A percentile compares a stretch with the other conserved stretches of the same genome.
phyloP scores from a whole-genome alignment of 2,329 filamentous ascomycete species.

The Davidsoniella neocaledoniae region DNA sequence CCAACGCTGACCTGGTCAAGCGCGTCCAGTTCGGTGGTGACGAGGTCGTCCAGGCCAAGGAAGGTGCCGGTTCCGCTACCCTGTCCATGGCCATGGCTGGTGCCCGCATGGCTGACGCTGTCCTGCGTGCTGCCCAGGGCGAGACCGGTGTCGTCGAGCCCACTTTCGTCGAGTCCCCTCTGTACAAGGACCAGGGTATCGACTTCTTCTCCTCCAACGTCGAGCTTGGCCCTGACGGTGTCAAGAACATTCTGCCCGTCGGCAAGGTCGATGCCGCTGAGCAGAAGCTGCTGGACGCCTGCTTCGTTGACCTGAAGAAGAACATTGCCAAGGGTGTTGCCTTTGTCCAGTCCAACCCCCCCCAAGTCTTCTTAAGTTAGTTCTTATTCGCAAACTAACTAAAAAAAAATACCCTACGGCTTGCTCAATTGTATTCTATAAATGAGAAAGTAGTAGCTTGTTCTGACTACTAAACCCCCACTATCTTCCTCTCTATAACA shows the following conservation, averaged over 20 bases:
- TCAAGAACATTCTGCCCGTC: slow-evolving; percentile 79
- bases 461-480: slow-evolving; percentile 22
- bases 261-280: slow-evolving; percentile 73
- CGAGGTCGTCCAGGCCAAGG: slow-evolving; percentile 98
- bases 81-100: slow-evolving; percentile 98
- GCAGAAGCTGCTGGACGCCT: slow-evolving; percentile 76
- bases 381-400: not conserved
- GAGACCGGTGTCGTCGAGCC: slow-evolving; percentile 93
- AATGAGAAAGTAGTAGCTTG: slow-evolving; percentile 35
- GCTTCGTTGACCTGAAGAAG: slow-evolving; percentile 70
- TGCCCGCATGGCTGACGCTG: slow-evolving; percentile 65
- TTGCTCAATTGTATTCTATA: not conserved
- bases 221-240: slow-evolving; percentile 91
- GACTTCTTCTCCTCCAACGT: slow-evolving; percentile 95
- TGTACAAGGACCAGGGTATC: slow-evolving; percentile 96
- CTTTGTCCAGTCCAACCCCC: slow-evolving; percentile 29
- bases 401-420: not conserved
- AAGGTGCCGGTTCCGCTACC: slow-evolving; percentile 88
- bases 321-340: slow-evolving; percentile 84
- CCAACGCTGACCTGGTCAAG: slow-evolving; percentile 66
- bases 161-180: slow-evolving; percentile 88
- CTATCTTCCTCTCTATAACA: not conserved
- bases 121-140: slow-evolving; percentile 83
- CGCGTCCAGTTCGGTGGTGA: slow-evolving; percentile 98
- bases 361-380: slow-evolving; percentile 11